These are phyloP conservation scores for Orbilia blumenaviensis DNA, from an alignment of 2,329 filamentous ascomycete species.

Conservation along the genomic window DNA sequence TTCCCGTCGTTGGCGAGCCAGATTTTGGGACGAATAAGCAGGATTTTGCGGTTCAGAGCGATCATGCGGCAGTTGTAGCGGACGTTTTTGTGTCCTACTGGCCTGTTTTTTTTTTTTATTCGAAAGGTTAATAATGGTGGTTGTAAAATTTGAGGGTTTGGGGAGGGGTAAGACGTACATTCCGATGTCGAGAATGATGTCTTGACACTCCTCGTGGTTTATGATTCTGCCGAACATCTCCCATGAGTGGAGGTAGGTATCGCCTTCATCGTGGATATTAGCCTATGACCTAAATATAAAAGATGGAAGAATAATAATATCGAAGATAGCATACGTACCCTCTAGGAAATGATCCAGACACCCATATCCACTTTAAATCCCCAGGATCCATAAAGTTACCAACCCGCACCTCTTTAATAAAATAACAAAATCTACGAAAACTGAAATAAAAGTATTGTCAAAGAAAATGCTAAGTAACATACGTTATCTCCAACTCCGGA, in stretches of 20 bases:
- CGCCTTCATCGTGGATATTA: slow-evolving; percentile 60
- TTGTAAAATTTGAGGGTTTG: neutral
- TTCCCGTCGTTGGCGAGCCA: slow-evolving; percentile 77
- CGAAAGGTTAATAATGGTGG: too few relatives aligned
- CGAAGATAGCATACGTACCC: slow-evolving; percentile 56
- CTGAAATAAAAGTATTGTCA: too few relatives aligned
- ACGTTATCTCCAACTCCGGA: slow-evolving; percentile 66
- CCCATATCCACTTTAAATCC: slow-evolving; percentile 69
- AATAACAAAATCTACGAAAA: neutral
- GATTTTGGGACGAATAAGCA: slow-evolving; percentile 77
- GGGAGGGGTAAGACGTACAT: slow-evolving; percentile 60
- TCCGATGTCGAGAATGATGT: slow-evolving; percentile 73
- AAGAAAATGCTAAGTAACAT: slow-evolving; percentile 56
- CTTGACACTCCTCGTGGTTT: slow-evolving; percentile 68
- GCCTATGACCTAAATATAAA: slow-evolving; percentile 57
- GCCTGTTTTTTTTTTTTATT: slow-evolving; percentile 60
- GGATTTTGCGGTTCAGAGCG: slow-evolving; percentile 72
- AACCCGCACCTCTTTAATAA: slow-evolving; percentile 43
- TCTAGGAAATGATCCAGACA: slow-evolving; percentile 74
- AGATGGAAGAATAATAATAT: too few relatives aligned
- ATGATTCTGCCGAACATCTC: slow-evolving; percentile 72
- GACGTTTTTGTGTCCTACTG: slow-evolving; percentile 70
- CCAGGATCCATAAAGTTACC: slow-evolving; percentile 61
- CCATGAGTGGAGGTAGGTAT: slow-evolving; percentile 70
- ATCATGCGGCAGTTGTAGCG: slow-evolving; percentile 75